A percentile compares a stretch with the other conserved stretches of the same genome.
Conservation (phyloP, 208 protist genomes). For the Borovskyia barvae region DNA sequence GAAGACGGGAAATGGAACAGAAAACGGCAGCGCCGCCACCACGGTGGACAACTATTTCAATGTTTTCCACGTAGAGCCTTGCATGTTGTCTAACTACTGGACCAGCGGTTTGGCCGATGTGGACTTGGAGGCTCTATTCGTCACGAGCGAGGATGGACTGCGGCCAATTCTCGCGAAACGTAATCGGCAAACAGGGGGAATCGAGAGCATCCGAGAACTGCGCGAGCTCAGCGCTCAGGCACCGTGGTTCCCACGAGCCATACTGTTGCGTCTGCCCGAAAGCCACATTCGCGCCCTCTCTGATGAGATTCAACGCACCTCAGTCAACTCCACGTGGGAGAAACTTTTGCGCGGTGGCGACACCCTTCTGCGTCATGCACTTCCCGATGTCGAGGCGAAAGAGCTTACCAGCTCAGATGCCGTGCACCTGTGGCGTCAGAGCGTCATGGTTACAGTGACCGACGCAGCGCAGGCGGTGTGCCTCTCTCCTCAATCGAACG, state of each 20-base stretch:
- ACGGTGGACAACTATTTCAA: constrained; percentile 61
- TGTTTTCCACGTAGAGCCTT: constrained; percentile 77
- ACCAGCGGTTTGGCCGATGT: constrained; percentile 46
- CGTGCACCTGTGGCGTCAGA: constrained; percentile 38
- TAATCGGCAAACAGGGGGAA: constrained; percentile 52
- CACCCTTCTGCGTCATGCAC: constrained; percentile 36
- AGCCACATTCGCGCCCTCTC: constrained; percentile 41
- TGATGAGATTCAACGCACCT: constrained; percentile 31
- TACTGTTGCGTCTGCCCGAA: constrained; percentile 50
- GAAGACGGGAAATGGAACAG: constrained; percentile 1
- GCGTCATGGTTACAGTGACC: constrained; percentile 60
- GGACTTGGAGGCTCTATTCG: constrained; percentile 71
- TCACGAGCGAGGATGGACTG: constrained; percentile 57
- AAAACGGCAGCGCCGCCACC: constrained; percentile 10
- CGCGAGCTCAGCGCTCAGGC: constrained; percentile 44
- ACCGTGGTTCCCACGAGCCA: constrained; percentile 41
- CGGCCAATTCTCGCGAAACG: constrained; percentile 68
- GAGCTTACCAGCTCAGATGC: constrained; percentile 12
- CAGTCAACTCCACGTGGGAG: constrained; percentile 43
- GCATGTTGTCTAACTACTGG: constrained; percentile 79
- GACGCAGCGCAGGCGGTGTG: constrained; percentile 54
- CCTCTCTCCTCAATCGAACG: constrained; percentile 70
- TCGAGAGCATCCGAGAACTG: constrained; percentile 72
- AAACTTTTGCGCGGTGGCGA: constrained; percentile 47
- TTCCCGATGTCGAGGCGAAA: constrained; percentile 24